Base-by-base conservation (phyloP, 192 early-diverging fungal species). In the Gamsiella multidivaricata region DNA sequence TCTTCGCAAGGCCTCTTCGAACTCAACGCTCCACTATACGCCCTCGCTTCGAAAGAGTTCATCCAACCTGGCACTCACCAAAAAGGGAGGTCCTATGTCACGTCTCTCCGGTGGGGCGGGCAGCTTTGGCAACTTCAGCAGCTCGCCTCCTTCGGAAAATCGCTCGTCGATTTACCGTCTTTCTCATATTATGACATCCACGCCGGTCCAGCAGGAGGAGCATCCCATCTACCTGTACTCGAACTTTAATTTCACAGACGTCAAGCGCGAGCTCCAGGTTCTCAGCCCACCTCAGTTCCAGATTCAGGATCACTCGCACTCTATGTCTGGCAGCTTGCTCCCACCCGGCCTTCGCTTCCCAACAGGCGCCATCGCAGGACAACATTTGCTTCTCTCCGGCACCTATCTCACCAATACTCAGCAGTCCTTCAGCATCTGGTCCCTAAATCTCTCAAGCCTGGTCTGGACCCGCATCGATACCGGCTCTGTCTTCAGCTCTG, bases 341-440 rank as follows among this genome's bases (percentile, higher is more conserved):
- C 92, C 93, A 18, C 92, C 92, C 0, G 93, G 93, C 15, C 81
- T 94, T 54, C 85, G 93, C 33, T 94, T 94, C 51, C 93, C 93
- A 17, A 87, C 89, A 22, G 91, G 91, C 25, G 84, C 87, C 31
- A 83, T 90, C 28, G 83, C 92, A 0, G 93, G 91, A 54, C 87
- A 91, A 41, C 85, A 91, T 32, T 78, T 92, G 5, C 80, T 93
- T 20, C 63, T 94, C 10, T 85, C 91, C 4, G 93, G 93, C 26
- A 94, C 91, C 43, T 90, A 91, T 49, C 85, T 94, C 23, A 88
- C 86, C 37, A 88, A 85, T 45, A 83, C 87, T 23, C 83, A 83
- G 52, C 87, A 91, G 63, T 87, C 90, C 14, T 88, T 93, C 82
- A 87, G 88, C 36, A 72, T 94, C 20, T 94, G 93, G 93, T 82